Evolutionary conservation across 257 asterid genomes (phyloP), one percentile per base, ranked within the genome.

Genomic region (Rubia yunnanensis): DNA sequence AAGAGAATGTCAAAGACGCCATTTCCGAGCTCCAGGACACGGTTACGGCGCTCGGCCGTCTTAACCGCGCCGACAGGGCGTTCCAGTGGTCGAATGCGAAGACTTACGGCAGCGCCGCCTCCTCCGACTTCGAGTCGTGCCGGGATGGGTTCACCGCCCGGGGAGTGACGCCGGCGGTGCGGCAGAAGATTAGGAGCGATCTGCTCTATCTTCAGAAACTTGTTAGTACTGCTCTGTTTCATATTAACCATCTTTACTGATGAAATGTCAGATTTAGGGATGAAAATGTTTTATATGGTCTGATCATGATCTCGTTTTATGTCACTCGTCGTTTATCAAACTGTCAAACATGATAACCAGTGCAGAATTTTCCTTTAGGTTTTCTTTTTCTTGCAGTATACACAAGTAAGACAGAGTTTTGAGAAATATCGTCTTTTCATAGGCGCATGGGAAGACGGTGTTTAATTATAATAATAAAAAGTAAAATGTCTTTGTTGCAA

Each of bases 101-200:
- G 74, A 89, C 95, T 1, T 83, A 81, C 52, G 95, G 88, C 5
- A 87, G 96, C 74, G 86, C 95, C 10, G 96, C 92, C 30, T 82
- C 87, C 24, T 80, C 94, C 18, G 91, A 89, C 23, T 83, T 84
- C 0, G 96, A 87, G 20, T 82, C 95, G 1, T 85, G 96, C 67
- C 52, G 77, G 39, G 95, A 89, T 55, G 89, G 82, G 1, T 58
- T 82, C 10, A 35, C 76, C 1, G 84, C 20, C 0, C 39, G 75
- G 65, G 78, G 72, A 36, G 78, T 79, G 9, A 81, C 46, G 55
- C 14, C 68, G 24, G 13, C 0, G 17, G 74, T 82, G 66, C 85
- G 52, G 84, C 74, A 49, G 56, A 71, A 72, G 75, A 79, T 89
- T 15, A 63, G 44, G 49, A 48, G 69, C 6, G 64, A 78, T 65